phyloP scores from a whole-genome alignment of 2,329 filamentous ascomycete genomes.

The Microdochium paspali region DNA sequence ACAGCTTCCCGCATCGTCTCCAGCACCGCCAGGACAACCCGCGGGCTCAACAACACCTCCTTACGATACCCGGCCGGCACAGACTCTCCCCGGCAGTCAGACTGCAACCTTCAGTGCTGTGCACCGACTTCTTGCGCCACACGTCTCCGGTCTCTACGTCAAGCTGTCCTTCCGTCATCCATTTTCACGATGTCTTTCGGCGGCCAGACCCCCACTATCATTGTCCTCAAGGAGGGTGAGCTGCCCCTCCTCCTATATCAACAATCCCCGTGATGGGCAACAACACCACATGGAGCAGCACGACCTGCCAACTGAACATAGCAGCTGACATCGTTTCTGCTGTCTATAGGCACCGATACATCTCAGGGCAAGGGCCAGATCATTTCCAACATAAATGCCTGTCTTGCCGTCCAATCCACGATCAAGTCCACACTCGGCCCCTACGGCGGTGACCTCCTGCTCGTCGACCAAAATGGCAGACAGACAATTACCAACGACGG shows the following conservation, averaged over 20 bases:
- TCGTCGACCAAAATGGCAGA: conserved; percentile 90
- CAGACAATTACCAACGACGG: conserved; percentile 99
- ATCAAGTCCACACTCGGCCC: conserved; percentile 94
- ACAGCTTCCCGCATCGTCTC: too few relatives aligned
- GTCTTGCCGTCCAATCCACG: conserved; percentile 87
- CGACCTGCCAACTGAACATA: not conserved
- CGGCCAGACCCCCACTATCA: conserved; percentile 94
- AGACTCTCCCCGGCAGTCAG: not conserved
- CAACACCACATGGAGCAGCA: not conserved
- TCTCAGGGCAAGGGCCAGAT: conserved; percentile 97
- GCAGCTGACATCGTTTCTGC: conserved; percentile 10
- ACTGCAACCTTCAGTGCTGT: not conserved
- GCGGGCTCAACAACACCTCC: not conserved
- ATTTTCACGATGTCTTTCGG: conserved; percentile 74
- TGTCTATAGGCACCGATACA: conserved; percentile 73
- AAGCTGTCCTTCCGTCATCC: not conserved
- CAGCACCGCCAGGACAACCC: not conserved
- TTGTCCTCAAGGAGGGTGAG: conserved; percentile 94
- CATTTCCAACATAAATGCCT: conserved; percentile 97
- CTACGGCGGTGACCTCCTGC: conserved; percentile 90
- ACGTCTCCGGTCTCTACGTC: not conserved
- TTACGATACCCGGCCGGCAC: not conserved
- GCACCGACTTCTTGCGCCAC: not conserved
- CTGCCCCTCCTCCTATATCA: conserved; percentile 11
- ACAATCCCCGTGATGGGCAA: not conserved